Evolutionary conservation across 1,284 basidiomycete genomes (phyloP).

Genomic region (Ustilago crameri): DNA sequence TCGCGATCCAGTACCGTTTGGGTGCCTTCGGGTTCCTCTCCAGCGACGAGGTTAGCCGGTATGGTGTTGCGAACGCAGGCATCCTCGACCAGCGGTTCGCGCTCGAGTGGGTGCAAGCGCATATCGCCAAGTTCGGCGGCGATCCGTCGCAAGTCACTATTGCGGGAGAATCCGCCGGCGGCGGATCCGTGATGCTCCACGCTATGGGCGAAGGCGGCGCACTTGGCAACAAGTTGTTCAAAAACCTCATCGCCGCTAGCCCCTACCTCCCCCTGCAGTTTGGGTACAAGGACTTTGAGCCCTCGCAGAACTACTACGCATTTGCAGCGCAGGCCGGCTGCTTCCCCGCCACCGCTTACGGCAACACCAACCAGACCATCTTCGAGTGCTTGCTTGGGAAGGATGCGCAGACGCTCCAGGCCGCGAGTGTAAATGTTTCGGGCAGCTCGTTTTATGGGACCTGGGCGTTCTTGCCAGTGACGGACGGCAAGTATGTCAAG

Average conservation of each 20-base stretch:
- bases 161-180: constrained; percentile 48
- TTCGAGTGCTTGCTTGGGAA: constrained; percentile 24
- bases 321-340: constrained; percentile 28
- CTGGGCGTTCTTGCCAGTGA: constrained; percentile 37
- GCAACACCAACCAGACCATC: constrained; percentile 18
- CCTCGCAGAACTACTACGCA: constrained; percentile 32
- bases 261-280: constrained; percentile 34
- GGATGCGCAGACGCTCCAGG: constrained; percentile 20
- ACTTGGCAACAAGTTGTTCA: constrained; percentile 30
- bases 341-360: constrained; percentile 26
- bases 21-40: constrained; percentile 55
- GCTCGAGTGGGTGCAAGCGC: constrained; percentile 44
- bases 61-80: constrained; percentile 40
- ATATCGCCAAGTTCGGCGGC: constrained; percentile 53
- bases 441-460: constrained; percentile 23
- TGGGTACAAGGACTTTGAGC: constrained; percentile 28
- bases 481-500: constrained; percentile 23
- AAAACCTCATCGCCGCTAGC: constrained; percentile 28
- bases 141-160: constrained; percentile 48
- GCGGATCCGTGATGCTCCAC: constrained; percentile 39
- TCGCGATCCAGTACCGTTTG: constrained; percentile 73
- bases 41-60: constrained; percentile 26
- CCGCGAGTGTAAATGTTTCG: constrained; percentile 25
- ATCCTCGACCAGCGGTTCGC: constrained; percentile 50
- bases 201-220: constrained; percentile 23